Evolutionary conservation across 1,284 basidiomycete species (phyloP), one percentile per base, ranked within the genome.

Genomic region (Erythrobasidium hasegawianum): DNA sequence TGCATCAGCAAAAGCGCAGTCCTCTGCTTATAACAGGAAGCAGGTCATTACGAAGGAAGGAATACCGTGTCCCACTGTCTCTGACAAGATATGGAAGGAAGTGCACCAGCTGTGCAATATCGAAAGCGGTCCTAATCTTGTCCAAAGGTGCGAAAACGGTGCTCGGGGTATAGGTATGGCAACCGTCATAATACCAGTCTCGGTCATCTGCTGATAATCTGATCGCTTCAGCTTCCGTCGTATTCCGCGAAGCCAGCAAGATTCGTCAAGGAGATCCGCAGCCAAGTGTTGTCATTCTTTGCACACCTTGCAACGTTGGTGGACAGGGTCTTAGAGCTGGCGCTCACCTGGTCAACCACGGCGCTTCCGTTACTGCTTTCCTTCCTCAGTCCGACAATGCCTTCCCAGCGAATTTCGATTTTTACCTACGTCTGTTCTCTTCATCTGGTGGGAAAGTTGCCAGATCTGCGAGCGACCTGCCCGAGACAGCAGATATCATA

Each of bases 41-140:
- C 53, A 58, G 26, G 8, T 65, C 54, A 49, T 22, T 1, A 65
- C 61, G 14, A 45, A 45, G 9, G 45, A 59, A 40, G 61, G 60
- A n/a, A 54, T 68, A 2, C 38, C n/a, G 11, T 57, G 52, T 38
- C 58, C 58, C 2, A 26, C 55, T 3, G 52, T 73, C 40, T 59
- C 53, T 50, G 20, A 61, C 39, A 68, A 56, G 45, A 68, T 70
- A 24, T 71, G 60, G 64, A 66, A 56, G 43, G 73, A 74, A 27
- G 71, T 69, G 10, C 53, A 71, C 0, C 67, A 69, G 14, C 67
- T 74, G 9, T 69, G 69, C 7, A 72, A 72, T 14, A 73, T 73
- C 50, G 73, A 74, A 39, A 64, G 70, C 9, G 69, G 68, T 1
- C 72, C 72, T 0, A 70, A 71, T 3, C 10, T 67, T 24, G 3